These are phyloP conservation scores for Kalmusia sp. DNA, from an alignment of 2,329 filamentous ascomycete genomes.

Conservation along the genomic window DNA sequence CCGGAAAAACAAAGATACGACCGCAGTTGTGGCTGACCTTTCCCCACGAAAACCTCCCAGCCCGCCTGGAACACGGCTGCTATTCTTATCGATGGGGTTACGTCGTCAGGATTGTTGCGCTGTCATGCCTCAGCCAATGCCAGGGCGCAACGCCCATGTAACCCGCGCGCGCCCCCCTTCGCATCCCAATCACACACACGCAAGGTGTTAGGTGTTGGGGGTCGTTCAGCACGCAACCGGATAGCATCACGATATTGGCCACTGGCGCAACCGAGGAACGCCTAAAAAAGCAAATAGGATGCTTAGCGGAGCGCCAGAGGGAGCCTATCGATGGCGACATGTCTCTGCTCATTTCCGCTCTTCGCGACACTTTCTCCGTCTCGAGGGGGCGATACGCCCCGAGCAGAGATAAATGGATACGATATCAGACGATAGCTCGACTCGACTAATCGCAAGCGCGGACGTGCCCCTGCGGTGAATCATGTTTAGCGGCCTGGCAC, in stretches of 20 bases:
- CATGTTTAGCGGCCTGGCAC: conserved; percentile 6
- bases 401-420: neutral
- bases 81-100: conserved; percentile 13
- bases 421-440: conserved; percentile 1
- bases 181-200: neutral
- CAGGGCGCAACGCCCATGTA: neutral
- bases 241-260: neutral
- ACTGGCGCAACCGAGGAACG: neutral
- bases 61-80: neutral
- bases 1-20: conserved; percentile 1
- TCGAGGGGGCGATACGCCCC: neutral
- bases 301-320: neutral
- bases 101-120: conserved; percentile 3
- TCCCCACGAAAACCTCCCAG: conserved; percentile 1
- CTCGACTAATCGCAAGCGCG: conserved; percentile 1
- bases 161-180: neutral
- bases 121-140: conserved; percentile 6
- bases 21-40: conserved; percentile 6
- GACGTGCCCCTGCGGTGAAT: neutral
- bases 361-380: neutral
- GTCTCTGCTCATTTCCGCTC: neutral
- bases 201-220: neutral
- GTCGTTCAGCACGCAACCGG: neutral
- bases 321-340: conserved; percentile 12
- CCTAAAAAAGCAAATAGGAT: neutral